Evolutionary conservation across 2,329 filamentous ascomycete genomes (phyloP), one percentile per base, ranked within the genome.

Genomic region (Daldinia eschscholtzii): DNA sequence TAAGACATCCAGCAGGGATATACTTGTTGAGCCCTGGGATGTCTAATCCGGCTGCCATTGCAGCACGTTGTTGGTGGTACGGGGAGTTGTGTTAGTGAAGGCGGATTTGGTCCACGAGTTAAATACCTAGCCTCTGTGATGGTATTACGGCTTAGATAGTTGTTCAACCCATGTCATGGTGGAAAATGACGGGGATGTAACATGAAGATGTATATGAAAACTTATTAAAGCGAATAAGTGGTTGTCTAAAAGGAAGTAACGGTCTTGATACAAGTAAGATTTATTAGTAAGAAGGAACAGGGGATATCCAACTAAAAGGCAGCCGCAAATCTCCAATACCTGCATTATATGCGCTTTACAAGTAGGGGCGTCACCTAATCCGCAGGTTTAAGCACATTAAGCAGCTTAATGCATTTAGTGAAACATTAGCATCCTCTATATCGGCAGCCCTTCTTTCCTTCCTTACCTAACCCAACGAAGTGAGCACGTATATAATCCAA

Each of bases 1-100:
- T 66, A 1, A 85, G 70, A 65, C 80, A 82, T 57, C 84, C 84
- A 20, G 77, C 76, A 1, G 83, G 82, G 59, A 85, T 81, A 67
- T 82, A 83, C 41, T 72, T 70, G 23, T 42, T 39, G 23, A 68
- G 61, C 65, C 73, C 72, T 18, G 52, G 23, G 7, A 61, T 62
- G 4, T 67, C 71, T 72, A 75, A 74, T 48, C 15, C 61, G 28
- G 28, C 5, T 35, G 15, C 30, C 30, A 56, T 39, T 37, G 23
- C 46, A 30, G 33, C 46, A 28, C 58, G 50, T 23, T 53, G 10
- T 18, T 4, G 33, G 23, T 23, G n/a, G 48, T 60, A 46, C n/a
- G n/a, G 13, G n/a, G n/a, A 50, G 30, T 9, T 20, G 35, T 42
- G 7, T 46, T 30, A n/a, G 57, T 18, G 37, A 60, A 57, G 53